A percentile compares a stretch with the other conserved stretches of the same genome.
Conservation (phyloP, 2,329 filamentous ascomycete species). For the Botrytis porri region DNA sequence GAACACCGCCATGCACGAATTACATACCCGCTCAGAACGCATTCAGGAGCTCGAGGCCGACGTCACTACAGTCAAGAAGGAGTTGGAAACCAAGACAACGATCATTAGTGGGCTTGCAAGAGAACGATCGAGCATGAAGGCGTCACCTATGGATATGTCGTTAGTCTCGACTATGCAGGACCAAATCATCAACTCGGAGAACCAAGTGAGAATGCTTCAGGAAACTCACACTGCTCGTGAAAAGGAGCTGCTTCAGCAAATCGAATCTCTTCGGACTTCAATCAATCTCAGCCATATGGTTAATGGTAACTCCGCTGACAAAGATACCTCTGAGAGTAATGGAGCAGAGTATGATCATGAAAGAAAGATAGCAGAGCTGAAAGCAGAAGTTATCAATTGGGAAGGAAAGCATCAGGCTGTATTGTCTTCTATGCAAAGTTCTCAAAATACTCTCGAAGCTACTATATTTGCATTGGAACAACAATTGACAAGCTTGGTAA, state of each 20-base stretch:
- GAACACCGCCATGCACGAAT: conserved; percentile 87
- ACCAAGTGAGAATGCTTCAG: conserved; percentile 70
- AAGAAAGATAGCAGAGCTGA: conserved; percentile 55
- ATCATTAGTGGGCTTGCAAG: conserved; percentile 93
- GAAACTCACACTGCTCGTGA: conserved; percentile 72
- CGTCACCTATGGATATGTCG: conserved; percentile 83
- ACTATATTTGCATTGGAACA: conserved; percentile 72
- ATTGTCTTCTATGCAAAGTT: conserved; percentile 66
- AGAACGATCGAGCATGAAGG: conserved; percentile 85
- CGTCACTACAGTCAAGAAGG: conserved; percentile 78
- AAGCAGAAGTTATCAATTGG: conserved; percentile 71
- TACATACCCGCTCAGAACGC: conserved; percentile 81
- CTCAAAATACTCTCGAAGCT: conserved; percentile 68
- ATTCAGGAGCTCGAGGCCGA: conserved; percentile 88
- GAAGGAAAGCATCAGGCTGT: conserved; percentile 71
- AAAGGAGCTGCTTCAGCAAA: conserved; percentile 67
- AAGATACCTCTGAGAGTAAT: conserved; percentile 22
- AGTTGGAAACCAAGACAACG: conserved; percentile 95
- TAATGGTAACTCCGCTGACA: conserved; percentile 17
- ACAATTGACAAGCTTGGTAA: conserved; percentile 43
- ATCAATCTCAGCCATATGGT: conserved; percentile 26
- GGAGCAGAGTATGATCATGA: conserved; percentile 35
- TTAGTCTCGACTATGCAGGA: conserved; percentile 84
- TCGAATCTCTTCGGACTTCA: conserved; percentile 59
- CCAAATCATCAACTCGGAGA: conserved; percentile 83